These are phyloP conservation scores for Neurospora sp. DNA, from an alignment of 495 filamentous ascomycete species.

Conservation along the genomic window DNA sequence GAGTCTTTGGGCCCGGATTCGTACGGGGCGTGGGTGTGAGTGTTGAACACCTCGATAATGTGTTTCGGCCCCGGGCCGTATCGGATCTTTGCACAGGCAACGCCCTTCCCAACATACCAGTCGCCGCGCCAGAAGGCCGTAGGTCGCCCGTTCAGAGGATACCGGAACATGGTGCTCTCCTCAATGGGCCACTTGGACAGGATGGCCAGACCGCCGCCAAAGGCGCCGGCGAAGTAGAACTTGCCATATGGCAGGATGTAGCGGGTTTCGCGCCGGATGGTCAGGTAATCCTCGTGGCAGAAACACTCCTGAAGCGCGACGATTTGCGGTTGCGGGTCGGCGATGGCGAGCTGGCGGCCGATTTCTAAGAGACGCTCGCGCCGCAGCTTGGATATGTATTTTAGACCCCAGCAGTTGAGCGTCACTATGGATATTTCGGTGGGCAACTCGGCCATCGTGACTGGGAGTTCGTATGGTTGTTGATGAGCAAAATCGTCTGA, in stretches of 20 bases:
- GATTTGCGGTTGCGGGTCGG: conserved; percentile 65
- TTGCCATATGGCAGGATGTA: conserved; percentile 85
- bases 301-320: conserved; percentile 95
- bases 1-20: conserved; percentile 64
- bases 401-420: conserved; percentile 94
- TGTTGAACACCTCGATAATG: conserved; percentile 87
- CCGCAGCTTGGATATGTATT: conserved; percentile 72
- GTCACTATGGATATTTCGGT: conserved; percentile 64
- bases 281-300: conserved; percentile 81
- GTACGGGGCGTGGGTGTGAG: conserved; percentile 89
- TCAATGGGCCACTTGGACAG: conserved; percentile 96
- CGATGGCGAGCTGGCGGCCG: conserved; percentile 58
- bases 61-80: conserved; percentile 57
- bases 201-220: conserved; percentile 84
- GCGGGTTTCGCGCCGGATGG: conserved; percentile 63
- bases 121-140: conserved; percentile 90
- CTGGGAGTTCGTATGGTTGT: background rate
- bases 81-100: conserved; percentile 73
- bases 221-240: conserved; percentile 83
- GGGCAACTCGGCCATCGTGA: conserved; percentile 27
- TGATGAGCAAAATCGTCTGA: background rate
- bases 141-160: conserved; percentile 89
- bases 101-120: conserved; percentile 91
- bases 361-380: conserved; percentile 76
- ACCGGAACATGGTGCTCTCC: conserved; percentile 74